Evolutionary conservation across 1,139 yeast genomes (phyloP).

Genomic region (Taphrina confusa): DNA sequence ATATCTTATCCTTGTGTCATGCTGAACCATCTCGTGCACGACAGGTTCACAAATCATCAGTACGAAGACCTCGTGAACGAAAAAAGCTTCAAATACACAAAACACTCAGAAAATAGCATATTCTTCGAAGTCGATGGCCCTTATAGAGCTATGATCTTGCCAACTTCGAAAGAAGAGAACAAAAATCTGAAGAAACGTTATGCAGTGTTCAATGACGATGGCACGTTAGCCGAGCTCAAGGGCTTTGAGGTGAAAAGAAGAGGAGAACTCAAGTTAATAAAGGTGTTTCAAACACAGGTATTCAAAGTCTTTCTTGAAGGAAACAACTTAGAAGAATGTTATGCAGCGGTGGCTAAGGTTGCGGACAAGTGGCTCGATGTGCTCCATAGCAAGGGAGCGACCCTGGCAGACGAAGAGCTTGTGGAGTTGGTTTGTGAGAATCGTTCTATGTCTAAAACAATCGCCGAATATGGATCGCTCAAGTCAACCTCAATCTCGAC

Average conservation of each 20-base stretch:
- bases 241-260: slow-evolving; percentile 96
- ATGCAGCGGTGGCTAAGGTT: slow-evolving; percentile 82
- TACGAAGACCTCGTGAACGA: slow-evolving; percentile 84
- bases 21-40: slow-evolving; percentile 91
- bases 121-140: slow-evolving; percentile 99
- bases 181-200: slow-evolving; percentile 94
- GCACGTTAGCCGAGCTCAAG: slow-evolving; percentile 88
- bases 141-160: slow-evolving; percentile 93
- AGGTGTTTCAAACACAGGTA: slow-evolving; percentile 91
- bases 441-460: slow-evolving; percentile 88
- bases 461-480: slow-evolving; percentile 84
- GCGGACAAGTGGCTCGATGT: slow-evolving; percentile 97
- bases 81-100: slow-evolving; percentile 64
- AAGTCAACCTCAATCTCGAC: slow-evolving; percentile 96
- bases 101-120: slow-evolving; percentile 86
- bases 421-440: slow-evolving; percentile 95
- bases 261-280: slow-evolving; percentile 91
- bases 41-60: slow-evolving; percentile 87
- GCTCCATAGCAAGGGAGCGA: slow-evolving; percentile 78
- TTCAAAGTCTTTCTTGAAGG: slow-evolving; percentile 92
- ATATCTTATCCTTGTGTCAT: slow-evolving; percentile 94
- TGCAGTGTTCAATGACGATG: slow-evolving; percentile 95
- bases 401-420: slow-evolving; percentile 90
- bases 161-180: slow-evolving; percentile 97
- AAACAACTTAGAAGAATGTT: slow-evolving; percentile 71